phyloP scores from a whole-genome alignment of 2,329 filamentous ascomycete species.

The Trichoderma atrobrunneum region DNA sequence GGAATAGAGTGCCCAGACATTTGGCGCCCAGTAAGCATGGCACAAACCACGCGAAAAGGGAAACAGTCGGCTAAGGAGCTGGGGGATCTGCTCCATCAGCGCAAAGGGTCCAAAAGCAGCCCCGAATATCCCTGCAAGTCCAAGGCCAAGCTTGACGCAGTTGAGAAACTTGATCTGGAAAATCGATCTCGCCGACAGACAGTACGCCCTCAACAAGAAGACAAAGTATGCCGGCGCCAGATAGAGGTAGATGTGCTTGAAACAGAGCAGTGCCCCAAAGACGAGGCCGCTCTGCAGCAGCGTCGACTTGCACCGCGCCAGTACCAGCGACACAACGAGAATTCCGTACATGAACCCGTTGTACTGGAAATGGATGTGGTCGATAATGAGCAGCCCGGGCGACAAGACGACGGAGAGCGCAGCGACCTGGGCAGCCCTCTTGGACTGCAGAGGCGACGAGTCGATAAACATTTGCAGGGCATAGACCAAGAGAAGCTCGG shows the following conservation, averaged over 20 bases:
- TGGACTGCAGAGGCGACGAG: conserved; percentile 62
- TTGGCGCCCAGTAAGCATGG: conserved; percentile 98
- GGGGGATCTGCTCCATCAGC: conserved; percentile 75
- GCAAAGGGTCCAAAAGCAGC: conserved; percentile 89
- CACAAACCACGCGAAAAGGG: conserved; percentile 92
- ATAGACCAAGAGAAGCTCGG: conserved; percentile 80
- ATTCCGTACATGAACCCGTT: conserved; percentile 96
- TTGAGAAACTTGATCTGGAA: conserved; percentile 76
- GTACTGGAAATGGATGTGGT: conserved; percentile 99
- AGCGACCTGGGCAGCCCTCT: conserved; percentile 76
- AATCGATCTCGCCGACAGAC: conserved; percentile 72
- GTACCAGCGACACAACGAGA: conserved; percentile 78
- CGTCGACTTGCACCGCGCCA: conserved; percentile 72
- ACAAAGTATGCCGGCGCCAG: conserved; percentile 94
- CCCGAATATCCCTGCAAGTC: conserved; percentile 69
- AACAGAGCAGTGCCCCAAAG: conserved; percentile 82
- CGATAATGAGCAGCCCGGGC: conserved; percentile 91
- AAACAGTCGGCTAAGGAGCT: conserved; percentile 81
- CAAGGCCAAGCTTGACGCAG: conserved; percentile 74
- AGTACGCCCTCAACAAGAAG: conserved; percentile 85
- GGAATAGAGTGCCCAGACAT: conserved; percentile 95
- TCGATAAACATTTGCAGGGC: conserved; percentile 80
- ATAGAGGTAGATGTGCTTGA: conserved; percentile 98
- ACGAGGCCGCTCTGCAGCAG: conserved; percentile 75
- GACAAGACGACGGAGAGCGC: conserved; percentile 88